phyloP scores from a whole-genome alignment of 768 basidiomycete species.

The Hygrocybe coccinea region DNA sequence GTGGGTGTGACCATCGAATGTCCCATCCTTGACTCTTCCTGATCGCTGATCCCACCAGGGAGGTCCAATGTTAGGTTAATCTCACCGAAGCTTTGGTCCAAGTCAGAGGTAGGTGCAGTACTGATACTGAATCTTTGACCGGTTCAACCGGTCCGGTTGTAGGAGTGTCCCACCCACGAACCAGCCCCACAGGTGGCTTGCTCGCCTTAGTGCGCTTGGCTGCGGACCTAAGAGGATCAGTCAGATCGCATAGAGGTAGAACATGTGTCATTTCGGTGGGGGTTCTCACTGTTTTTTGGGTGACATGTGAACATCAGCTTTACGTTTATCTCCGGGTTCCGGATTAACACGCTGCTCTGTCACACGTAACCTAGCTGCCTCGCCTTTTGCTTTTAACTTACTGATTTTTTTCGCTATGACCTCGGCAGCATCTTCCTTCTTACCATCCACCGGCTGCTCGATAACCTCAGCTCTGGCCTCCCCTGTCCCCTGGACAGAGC shows the following conservation, averaged over 20 bases:
- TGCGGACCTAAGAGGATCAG: not conserved
- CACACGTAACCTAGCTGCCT: too few relatives aligned
- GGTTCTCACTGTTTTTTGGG: too few relatives aligned
- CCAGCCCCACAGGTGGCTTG: not conserved
- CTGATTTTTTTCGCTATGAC: too few relatives aligned
- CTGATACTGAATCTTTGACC: not conserved
- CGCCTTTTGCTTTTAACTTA: too few relatives aligned
- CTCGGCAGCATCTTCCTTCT: too few relatives aligned
- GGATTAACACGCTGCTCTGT: too few relatives aligned
- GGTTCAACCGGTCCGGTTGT: too few relatives aligned
- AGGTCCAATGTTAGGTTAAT: not conserved
- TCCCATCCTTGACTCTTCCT: not conserved
- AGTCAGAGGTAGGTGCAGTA: not conserved
- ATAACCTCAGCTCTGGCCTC: too few relatives aligned
- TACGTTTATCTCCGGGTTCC: not conserved
- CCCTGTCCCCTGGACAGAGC: too few relatives aligned
- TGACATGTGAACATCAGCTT: not conserved
- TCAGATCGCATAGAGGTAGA: too few relatives aligned
- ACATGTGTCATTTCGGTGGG: too few relatives aligned
- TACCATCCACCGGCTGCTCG: too few relatives aligned
- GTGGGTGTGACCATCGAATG: not conserved
- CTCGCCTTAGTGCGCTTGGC: not conserved
- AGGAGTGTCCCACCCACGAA: not conserved
- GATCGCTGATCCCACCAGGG: not conserved
- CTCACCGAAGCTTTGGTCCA: not conserved